A percentile compares a stretch with the other conserved stretches of the same genome.
Conservation (phyloP, 371 early-diverging fungal species). For the Saksenaea oblongispora region DNA sequence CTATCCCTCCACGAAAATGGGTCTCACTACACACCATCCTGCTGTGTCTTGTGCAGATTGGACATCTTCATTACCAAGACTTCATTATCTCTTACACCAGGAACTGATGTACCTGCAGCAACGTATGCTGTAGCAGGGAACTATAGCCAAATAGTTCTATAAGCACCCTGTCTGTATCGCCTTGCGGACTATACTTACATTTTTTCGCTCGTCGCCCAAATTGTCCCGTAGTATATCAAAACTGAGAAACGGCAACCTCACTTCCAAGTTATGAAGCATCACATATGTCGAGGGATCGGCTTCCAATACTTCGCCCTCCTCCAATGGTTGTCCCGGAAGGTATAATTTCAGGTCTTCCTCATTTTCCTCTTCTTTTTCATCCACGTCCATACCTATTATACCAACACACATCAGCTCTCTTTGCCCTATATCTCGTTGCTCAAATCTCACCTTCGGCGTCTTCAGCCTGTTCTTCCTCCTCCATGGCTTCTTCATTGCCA, state of each 20-base stretch:
- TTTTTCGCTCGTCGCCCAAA: slow-evolving; percentile 79
- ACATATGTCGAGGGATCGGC: slow-evolving; percentile 94
- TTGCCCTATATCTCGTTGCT: slow-evolving; percentile 2
- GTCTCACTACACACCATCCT: slow-evolving; percentile 64
- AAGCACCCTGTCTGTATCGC: neutral
- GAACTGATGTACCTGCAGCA: slow-evolving; percentile 96
- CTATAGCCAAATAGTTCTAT: slow-evolving; percentile 19
- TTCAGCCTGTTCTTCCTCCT: slow-evolving; percentile 27
- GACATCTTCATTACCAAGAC: slow-evolving; percentile 93
- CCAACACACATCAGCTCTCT: neutral
- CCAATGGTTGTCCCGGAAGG: slow-evolving; percentile 89
- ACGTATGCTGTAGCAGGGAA: slow-evolving; percentile 92
- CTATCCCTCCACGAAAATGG: neutral
- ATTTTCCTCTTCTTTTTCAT: slow-evolving; percentile 47
- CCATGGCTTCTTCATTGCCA: slow-evolving; percentile 54
- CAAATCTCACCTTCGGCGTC: slow-evolving; percentile 42
- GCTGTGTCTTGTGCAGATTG: slow-evolving; percentile 86
- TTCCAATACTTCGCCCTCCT: slow-evolving; percentile 88
- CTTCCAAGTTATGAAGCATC: slow-evolving; percentile 92
- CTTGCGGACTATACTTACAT: slow-evolving; percentile 40
- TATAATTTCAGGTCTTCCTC: slow-evolving; percentile 74
- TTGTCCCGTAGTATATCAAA: slow-evolving; percentile 91
- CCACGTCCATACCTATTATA: slow-evolving; percentile 57
- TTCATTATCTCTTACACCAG: slow-evolving; percentile 81
- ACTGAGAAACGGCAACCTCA: slow-evolving; percentile 95